Conservation (phyloP, 2,329 filamentous ascomycete genomes). For the Cladobotryum mycophilum region DNA sequence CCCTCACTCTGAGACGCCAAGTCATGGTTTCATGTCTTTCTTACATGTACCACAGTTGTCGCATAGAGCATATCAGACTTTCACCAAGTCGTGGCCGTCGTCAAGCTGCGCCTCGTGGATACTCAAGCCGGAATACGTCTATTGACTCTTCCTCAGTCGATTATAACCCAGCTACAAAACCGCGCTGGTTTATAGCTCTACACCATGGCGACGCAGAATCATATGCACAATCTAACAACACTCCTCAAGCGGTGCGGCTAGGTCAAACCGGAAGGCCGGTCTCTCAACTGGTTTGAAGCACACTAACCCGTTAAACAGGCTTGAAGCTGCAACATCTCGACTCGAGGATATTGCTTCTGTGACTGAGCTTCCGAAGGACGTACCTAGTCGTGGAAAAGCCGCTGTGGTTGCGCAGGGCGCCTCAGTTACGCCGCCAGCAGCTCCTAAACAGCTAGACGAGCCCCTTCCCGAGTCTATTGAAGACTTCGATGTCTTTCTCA, state of each 20-base stretch:
- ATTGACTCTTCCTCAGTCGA: too few species aligned
- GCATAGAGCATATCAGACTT: too few species aligned
- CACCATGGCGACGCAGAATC: conserved; percentile 62
- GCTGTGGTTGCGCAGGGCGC: conserved; percentile 26
- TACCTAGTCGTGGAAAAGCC: conserved; percentile 38
- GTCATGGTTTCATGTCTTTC: too few species aligned
- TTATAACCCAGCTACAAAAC: too few species aligned
- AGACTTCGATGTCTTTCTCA: conserved; percentile 79
- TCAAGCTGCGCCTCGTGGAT: too few species aligned
- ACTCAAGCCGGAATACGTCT: too few species aligned
- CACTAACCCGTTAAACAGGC: conserved; percentile 57
- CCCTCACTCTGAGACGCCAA: too few species aligned
- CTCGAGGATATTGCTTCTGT: conserved; percentile 93
- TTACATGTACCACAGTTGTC: too few species aligned
- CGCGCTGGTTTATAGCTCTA: neutral
- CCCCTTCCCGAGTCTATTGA: conserved; percentile 70
- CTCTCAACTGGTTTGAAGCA: conserved; percentile 5
- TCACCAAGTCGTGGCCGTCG: too few species aligned
- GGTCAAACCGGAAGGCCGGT: neutral
- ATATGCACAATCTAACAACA: conserved; percentile 95
- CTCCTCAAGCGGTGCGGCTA: conserved; percentile 86
- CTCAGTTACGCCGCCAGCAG: conserved; percentile 33
- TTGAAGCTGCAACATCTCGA: conserved; percentile 93
- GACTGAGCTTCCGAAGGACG: conserved; percentile 52
- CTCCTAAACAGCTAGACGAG: conserved; percentile 40